These are phyloP conservation scores for Hawksworthiomyces lignivorus DNA, from an alignment of 2,329 filamentous ascomycete species.

Conservation along the genomic window DNA sequence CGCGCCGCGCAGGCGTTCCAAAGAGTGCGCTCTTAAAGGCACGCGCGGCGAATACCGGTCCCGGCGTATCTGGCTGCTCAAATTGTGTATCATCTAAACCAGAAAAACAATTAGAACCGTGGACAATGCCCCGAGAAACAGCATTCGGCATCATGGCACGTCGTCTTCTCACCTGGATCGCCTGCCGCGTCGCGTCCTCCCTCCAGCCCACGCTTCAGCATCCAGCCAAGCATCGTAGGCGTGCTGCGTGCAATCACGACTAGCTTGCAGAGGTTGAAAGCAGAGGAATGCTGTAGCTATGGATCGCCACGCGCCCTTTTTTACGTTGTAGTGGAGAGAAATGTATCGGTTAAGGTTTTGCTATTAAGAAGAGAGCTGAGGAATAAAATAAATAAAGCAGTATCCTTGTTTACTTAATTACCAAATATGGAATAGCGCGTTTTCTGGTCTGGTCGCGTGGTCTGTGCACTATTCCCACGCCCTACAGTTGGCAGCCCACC, in stretches of 20 bases:
- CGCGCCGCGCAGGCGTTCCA: conserved; percentile 43
- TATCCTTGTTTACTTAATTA: conserved; percentile 20
- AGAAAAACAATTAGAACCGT: not conserved
- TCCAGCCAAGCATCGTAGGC: conserved; percentile 51
- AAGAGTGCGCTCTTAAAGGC: conserved; percentile 58
- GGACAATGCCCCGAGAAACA: not conserved
- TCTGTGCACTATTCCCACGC: too few relatives aligned
- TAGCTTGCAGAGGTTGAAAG: too few relatives aligned
- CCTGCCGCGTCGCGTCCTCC: conserved; percentile 14
- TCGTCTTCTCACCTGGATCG: conserved; percentile 10
- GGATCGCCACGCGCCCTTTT: not conserved
- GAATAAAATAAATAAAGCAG: not conserved
- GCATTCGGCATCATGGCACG: not conserved
- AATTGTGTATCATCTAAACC: conserved; percentile 35
- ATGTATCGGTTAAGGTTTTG: not conserved
- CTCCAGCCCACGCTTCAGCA: conserved; percentile 41
- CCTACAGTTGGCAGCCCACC: too few relatives aligned
- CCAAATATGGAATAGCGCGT: conserved; percentile 17
- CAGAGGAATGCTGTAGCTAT: too few relatives aligned
- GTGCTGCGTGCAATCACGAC: too few relatives aligned
- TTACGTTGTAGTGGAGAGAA: not conserved
- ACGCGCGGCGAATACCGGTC: conserved; percentile 58
- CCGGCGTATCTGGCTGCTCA: conserved; percentile 57
- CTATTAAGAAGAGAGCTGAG: not conserved
- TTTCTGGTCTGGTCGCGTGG: conserved; percentile 1